Evolutionary conservation across 768 basidiomycete genomes (phyloP), one percentile per base, ranked within the genome.

Genomic region (Amanita pallidorosea): DNA sequence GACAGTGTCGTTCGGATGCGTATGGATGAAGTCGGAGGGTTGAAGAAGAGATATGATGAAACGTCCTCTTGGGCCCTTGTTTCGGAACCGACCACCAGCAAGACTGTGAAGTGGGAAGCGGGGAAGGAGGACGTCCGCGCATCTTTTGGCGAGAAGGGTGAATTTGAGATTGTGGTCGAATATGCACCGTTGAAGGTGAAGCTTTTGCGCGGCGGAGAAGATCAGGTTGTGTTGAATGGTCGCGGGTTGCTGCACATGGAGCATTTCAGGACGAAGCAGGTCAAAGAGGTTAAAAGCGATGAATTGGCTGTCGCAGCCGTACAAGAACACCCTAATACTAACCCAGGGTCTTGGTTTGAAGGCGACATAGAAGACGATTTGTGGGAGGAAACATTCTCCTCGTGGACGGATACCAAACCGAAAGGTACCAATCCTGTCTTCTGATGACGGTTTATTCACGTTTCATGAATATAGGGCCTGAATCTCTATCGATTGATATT

Each of bases 181-280:
- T 89, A 85, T 63, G 69, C 79, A 23, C 95, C 94, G 1, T 69
- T 98, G 58, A 79, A 77, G 56, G 71, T 98, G 36, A 74, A 78
- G 1, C 74, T 96, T 54, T 70, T 79, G 41, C 77, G 83, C 31
- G 74, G 79, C 51, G 90, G 88, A 3, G 81, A 80, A 61, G 84
- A 86, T 51, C 87, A 96, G 60, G 74, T 99, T 45, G 83, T 92
- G 7, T 65, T 99, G 33, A 99, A 99, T 59, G 91, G 88, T 2
- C 76, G 82, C 36, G 88, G 89, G 1, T 74, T 99, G 25, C 71
- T 99, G 55, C 94, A 98, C 58, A 95, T 99, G 94, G 96, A 99
- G 62, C 96, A 98, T 65, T 97, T 94, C 74, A 86, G 89, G 58
- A 73, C 72, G 22, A 82, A 85, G 60, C 63, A 67, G 17, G 65